These are phyloP conservation scores for Aquilaria sinensis DNA, from an alignment of 345 rosid species.

Conservation along the genomic window DNA sequence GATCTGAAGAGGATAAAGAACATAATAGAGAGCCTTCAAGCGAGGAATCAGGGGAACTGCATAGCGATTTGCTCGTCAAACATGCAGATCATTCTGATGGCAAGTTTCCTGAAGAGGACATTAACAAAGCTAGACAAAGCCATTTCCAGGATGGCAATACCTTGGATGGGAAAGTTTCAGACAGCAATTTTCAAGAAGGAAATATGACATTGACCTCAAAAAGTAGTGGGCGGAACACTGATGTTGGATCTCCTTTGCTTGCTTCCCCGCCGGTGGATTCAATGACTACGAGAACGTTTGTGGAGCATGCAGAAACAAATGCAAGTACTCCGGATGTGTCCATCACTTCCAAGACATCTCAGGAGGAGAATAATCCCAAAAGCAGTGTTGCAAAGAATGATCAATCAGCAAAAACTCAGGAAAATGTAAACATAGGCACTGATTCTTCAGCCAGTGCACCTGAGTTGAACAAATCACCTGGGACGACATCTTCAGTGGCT, in stretches of 20 bases:
- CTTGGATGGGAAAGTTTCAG: slow-evolving; percentile 10
- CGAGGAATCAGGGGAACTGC: slow-evolving; percentile 10
- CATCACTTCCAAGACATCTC: slow-evolving; percentile 20
- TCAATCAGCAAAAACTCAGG: slow-evolving; percentile 23
- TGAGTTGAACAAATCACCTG: slow-evolving; percentile 27
- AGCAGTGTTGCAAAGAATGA: slow-evolving; percentile 12
- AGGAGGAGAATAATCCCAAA: slow-evolving; percentile 17
- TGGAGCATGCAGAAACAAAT: slow-evolving; percentile 10
- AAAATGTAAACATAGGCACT: slow-evolving; percentile 11
- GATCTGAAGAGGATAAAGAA: slow-evolving; percentile 12
- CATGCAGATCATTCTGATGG: slow-evolving; percentile 11
- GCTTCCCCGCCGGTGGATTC: slow-evolving; percentile 22
- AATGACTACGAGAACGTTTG: slow-evolving; percentile 17
- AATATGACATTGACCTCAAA: slow-evolving; percentile 15
- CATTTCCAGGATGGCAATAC: slow-evolving; percentile 18
- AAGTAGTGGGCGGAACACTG: slow-evolving; percentile 15
- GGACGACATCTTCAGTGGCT: slow-evolving; percentile 35
- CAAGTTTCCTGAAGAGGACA: slow-evolving; percentile 15
- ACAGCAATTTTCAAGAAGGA: slow-evolving; percentile 15
- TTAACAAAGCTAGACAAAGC: slow-evolving; percentile 19
- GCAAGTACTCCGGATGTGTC: slow-evolving; percentile 13
- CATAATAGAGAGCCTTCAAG: slow-evolving; percentile 12
- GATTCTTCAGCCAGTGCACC: slow-evolving; percentile 20
- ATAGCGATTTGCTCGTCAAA: slow-evolving; percentile 6
- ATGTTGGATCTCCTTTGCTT: slow-evolving; percentile 18